Conservation (phyloP, 371 early-diverging fungal genomes). For the Polyrhizophydium stewartii region DNA sequence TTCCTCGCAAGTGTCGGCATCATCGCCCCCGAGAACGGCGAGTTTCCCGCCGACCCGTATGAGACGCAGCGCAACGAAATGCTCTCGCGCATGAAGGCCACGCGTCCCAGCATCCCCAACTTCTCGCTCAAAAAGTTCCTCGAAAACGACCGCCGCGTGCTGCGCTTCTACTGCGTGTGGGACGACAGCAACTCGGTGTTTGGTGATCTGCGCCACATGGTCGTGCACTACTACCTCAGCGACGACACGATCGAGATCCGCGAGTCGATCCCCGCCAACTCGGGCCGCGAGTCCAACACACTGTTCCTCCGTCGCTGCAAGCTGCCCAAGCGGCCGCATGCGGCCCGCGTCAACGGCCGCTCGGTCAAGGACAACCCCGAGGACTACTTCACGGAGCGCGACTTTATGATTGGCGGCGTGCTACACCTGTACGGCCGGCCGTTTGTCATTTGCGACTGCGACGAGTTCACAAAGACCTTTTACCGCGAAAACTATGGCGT, state of each 20-base stretch:
- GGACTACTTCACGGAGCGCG: constrained; percentile 44
- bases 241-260: constrained; percentile 55
- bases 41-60: constrained; percentile 47
- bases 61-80: constrained; percentile 37
- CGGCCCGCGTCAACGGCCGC: constrained; percentile 11
- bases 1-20: constrained; percentile 30
- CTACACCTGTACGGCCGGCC: constrained; percentile 51
- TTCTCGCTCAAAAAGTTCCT: constrained; percentile 48
- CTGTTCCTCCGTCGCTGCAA: constrained; percentile 42
- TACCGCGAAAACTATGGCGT: constrained; percentile 46
- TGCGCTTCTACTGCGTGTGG: constrained; percentile 57
- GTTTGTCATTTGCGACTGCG: constrained; percentile 53
- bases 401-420: constrained; percentile 46
- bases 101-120: constrained; percentile 41
- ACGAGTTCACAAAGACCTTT: constrained; percentile 49
- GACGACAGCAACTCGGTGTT: constrained; percentile 51
- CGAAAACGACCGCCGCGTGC: constrained; percentile 53
- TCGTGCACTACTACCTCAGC: constrained; percentile 49
- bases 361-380: constrained; percentile 12
- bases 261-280: constrained; percentile 45
- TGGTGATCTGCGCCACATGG: constrained; percentile 53
- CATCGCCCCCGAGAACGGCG: constrained; percentile 28
- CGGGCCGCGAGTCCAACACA: constrained; percentile 43
- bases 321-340: constrained; percentile 37
- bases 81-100: constrained; percentile 40